phyloP scores from a whole-genome alignment of 306 rosid species.

The Inga laurina region DNA sequence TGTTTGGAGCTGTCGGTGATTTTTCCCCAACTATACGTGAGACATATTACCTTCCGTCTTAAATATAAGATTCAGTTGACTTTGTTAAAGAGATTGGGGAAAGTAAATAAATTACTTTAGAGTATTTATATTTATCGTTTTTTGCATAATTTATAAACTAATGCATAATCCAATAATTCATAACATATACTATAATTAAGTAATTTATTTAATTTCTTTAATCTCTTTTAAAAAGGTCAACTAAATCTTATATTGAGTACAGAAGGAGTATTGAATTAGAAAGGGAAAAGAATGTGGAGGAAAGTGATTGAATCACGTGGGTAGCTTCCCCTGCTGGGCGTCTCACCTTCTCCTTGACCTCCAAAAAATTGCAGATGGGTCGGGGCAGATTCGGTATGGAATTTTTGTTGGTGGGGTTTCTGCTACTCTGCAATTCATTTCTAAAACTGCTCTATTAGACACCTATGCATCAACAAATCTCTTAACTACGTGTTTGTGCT shows the following conservation, averaged over 20 bases:
- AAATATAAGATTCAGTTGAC: too few relatives aligned
- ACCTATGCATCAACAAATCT: background rate
- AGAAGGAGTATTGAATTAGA: background rate
- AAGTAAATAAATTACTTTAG: too few relatives aligned
- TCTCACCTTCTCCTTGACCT: conserved; percentile 67
- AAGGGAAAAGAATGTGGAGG: background rate
- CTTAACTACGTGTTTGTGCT: background rate
- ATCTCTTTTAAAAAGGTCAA: too few relatives aligned
- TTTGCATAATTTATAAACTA: too few relatives aligned
- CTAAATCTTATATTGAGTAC: too few relatives aligned
- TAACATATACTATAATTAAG: too few relatives aligned
- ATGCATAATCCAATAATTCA: too few relatives aligned
- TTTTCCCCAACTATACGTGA: background rate
- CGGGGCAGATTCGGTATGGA: conserved; percentile 82
- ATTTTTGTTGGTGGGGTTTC: conserved; percentile 56
- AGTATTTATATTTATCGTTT: too few relatives aligned
- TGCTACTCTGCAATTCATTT: conserved; percentile 60
- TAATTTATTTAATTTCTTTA: too few relatives aligned
- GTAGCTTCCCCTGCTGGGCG: conserved; percentile 1
- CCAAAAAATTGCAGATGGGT: conserved; percentile 89
- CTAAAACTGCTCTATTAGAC: conserved; percentile 8
- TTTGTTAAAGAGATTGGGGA: too few relatives aligned
- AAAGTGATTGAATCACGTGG: conserved; percentile 4
- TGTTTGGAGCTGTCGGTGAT: background rate
- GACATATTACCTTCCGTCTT: too few relatives aligned